Evolutionary conservation across 768 basidiomycete genomes (phyloP).

Genomic region (Clitopilus hobsonii): DNA sequence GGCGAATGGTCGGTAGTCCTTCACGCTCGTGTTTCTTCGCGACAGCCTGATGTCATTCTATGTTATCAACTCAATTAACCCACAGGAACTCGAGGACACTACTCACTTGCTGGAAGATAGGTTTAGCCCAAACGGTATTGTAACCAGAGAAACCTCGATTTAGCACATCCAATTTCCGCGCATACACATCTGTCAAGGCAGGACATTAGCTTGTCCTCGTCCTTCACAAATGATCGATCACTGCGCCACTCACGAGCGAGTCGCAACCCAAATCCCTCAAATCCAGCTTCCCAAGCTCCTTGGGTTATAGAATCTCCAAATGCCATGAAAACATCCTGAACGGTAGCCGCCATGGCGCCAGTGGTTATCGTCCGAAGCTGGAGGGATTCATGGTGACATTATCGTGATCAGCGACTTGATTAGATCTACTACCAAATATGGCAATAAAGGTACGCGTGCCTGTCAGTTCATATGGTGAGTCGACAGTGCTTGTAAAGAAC

Average conservation of each 20-base stretch:
- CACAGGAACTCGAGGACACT: neutral
- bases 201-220: neutral
- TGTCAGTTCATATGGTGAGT: no score
- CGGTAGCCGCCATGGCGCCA: constrained; percentile 54
- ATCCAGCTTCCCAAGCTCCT: constrained; percentile 46
- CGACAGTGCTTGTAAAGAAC: no score
- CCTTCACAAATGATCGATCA: neutral
- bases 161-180: constrained; percentile 77
- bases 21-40: constrained; percentile 43
- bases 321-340: constrained; percentile 66
- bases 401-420: no score
- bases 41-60: constrained; percentile 40
- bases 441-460: no score
- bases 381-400: no score
- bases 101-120: constrained; percentile 70
- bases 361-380: no score
- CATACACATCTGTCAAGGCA: constrained; percentile 56
- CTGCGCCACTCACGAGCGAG: constrained; percentile 50
- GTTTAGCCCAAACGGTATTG: constrained; percentile 82
- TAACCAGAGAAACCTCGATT: constrained; percentile 86
- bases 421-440: no score
- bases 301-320: constrained; percentile 85
- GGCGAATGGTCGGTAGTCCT: constrained; percentile 53
- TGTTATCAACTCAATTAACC: neutral
- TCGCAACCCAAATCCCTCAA: constrained; percentile 60